Evolutionary conservation across 1,139 yeast genomes (phyloP), one percentile per base, ranked within the genome.

Genomic region (Taphrina populina): DNA sequence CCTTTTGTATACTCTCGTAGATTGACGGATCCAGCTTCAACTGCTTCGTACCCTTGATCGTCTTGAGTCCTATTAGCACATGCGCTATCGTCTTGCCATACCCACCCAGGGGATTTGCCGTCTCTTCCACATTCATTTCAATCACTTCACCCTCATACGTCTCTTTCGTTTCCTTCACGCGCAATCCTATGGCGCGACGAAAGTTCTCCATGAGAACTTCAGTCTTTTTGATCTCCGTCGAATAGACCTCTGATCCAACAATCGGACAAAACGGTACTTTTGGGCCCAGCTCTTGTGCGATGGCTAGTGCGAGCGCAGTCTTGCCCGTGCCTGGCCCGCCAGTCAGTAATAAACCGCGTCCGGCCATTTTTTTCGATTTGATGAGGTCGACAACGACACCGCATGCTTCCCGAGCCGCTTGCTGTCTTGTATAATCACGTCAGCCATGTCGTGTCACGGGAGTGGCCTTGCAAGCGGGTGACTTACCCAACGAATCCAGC

Each of bases 311-410:
- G 66, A 92, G 76, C 0, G 98, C 98, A 0, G 98, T 92, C 71
- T 92, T 92, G 67, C 98, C 98, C 3, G 97, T 90, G 2, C 97
- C 97, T 15, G 98, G 97, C 3, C 95, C 95, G 60, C 98, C 98
- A 0, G 98, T 97, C 56, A 92, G 76, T 61, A 92, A 73, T 46
- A 92, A 82, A n/a, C 97, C 98, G 68, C 88, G 87, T 26, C 98
- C 98, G 57, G 95, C 84, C 87, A 92, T 84, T 70, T 84, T 88
- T 68, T 87, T 88, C 35, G 92, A 84, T 71, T 88, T 90, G 73
- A 92, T 88, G 66, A 92, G 75, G 70, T 92, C 98, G 33, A 92
- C 97, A 62, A 92, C 80, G 54, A 94, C 83, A 61, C 98, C 98
- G 69, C 96, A 90, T 0, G 97, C 97, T 71, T 92, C 98, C 69